These are phyloP conservation scores for Diaporthe sp. DNA, from an alignment of 2,329 filamentous ascomycete genomes.

Conservation along the genomic window DNA sequence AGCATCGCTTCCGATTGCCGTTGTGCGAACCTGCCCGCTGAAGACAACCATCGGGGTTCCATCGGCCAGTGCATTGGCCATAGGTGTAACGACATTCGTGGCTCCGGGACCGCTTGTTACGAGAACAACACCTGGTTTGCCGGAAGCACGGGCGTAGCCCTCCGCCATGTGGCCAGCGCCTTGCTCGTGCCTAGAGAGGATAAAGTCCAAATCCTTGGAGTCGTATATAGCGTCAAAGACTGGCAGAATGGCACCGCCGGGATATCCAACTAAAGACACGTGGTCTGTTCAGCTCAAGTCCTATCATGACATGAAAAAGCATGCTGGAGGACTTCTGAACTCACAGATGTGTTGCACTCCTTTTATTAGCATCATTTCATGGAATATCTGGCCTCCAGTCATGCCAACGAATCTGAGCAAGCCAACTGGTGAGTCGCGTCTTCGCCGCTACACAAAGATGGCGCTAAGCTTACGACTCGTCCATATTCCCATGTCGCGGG, in stretches of 20 bases:
- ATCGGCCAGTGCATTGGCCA: too few species aligned
- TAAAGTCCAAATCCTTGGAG: too few species aligned
- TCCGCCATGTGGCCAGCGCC: too few species aligned
- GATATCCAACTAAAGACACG: not conserved
- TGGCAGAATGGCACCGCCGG: too few species aligned
- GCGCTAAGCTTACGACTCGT: not conserved
- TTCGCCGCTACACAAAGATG: not conserved
- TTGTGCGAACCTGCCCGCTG: constrained; percentile 80
- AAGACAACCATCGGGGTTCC: too few species aligned
- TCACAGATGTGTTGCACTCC: not conserved
- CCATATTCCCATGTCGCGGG: not conserved
- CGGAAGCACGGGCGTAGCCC: too few species aligned
- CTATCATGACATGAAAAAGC: not conserved
- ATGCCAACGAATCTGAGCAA: not conserved
- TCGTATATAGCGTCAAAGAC: too few species aligned
- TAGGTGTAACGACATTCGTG: too few species aligned
- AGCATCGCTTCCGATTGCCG: constrained; percentile 91
- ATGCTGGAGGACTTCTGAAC: not conserved
- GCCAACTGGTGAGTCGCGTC: not conserved
- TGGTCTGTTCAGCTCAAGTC: not conserved
- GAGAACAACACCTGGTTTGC: too few species aligned
- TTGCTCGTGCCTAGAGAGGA: too few species aligned
- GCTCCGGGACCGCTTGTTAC: too few species aligned
- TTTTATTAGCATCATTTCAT: not conserved
- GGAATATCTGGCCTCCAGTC: not conserved